Conservation (phyloP, 225 moss, liverwort and hornwort genomes). For the Pleurozium schreberi region DNA sequence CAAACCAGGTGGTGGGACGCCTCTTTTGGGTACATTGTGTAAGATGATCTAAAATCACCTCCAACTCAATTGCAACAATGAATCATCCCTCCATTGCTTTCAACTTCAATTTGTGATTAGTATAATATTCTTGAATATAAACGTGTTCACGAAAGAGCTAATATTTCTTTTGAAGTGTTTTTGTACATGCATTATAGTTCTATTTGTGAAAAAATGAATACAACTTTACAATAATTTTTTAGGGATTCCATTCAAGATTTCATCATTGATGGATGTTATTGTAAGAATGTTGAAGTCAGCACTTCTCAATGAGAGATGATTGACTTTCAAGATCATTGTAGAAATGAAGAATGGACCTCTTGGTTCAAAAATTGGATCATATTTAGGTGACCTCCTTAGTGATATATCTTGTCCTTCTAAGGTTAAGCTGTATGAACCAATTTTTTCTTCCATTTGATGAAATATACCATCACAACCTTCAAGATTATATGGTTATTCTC, state of each 20-base stretch:
- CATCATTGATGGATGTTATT: neutral
- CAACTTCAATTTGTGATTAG: neutral
- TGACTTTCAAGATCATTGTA: neutral
- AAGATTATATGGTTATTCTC: neutral
- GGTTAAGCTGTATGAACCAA: neutral
- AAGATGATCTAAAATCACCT: neutral
- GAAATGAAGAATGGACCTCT: neutral
- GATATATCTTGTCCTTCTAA: neutral
- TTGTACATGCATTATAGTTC: too few species aligned
- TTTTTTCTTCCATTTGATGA: neutral
- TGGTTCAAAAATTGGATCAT: neutral
- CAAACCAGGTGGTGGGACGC: too few species aligned
- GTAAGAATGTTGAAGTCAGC: neutral
- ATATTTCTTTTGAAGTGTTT: neutral
- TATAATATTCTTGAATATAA: neutral
- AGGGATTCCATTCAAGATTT: neutral
- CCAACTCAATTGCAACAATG: neutral
- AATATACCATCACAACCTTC: accelerated
- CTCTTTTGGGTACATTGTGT: too few species aligned
- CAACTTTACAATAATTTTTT: neutral
- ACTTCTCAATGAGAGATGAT: neutral
- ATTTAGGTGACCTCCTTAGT: neutral
- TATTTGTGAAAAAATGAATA: neutral
- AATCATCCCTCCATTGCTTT: neutral
- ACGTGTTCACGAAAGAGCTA: neutral